Conservation (phyloP, 2,329 filamentous ascomycete species). For the Pyricularia grisea region DNA sequence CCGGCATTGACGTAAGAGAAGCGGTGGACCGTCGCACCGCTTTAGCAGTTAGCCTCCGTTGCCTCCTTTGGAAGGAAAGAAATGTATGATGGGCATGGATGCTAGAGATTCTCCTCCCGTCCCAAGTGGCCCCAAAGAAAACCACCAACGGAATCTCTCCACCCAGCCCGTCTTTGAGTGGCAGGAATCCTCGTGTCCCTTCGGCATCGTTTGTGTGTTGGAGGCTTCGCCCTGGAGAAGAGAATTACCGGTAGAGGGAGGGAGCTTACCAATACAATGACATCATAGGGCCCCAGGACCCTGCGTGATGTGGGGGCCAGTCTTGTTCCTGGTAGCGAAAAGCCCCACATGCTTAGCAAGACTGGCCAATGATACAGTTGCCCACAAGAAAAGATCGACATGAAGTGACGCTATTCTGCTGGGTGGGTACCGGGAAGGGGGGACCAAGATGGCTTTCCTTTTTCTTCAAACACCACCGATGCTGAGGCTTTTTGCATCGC, state of each 20-base stretch:
- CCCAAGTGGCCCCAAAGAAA: no score
- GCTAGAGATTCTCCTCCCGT: neutral
- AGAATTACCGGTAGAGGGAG: neutral
- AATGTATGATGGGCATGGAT: neutral
- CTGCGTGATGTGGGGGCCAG: neutral
- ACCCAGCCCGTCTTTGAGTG: neutral
- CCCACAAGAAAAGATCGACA: neutral
- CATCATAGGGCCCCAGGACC: neutral
- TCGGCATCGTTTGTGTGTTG: neutral
- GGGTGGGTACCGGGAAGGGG: neutral
- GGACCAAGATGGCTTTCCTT: neutral
- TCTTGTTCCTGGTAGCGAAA: neutral
- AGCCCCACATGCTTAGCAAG: neutral
- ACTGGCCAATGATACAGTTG: neutral
- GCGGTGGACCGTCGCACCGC: constrained; percentile 1
- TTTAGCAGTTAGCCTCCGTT: neutral
- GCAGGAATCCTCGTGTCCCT: neutral
- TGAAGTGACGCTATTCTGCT: constrained; percentile 4
- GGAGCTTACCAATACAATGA: neutral
- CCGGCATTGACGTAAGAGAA: constrained; percentile 2
- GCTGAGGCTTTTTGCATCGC: constrained; percentile 1
- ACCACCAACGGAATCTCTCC: no score
- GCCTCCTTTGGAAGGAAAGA: neutral
- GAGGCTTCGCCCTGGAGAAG: neutral
- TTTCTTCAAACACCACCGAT: neutral